Conservation (phyloP, 306 rosid species). For the Chamaecrista fasciculata region DNA sequence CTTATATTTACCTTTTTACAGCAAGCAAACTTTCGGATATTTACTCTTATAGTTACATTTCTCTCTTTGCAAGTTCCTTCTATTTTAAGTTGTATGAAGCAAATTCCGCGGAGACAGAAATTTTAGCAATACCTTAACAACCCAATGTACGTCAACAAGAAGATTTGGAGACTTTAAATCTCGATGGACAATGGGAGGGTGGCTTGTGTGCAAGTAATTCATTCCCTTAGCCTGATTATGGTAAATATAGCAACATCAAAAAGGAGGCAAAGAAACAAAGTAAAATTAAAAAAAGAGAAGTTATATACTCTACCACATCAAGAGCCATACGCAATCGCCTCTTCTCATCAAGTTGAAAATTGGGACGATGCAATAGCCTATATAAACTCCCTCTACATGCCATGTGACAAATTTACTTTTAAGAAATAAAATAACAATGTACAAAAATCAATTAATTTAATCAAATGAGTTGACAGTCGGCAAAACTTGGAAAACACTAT, state of each 20-base stretch:
- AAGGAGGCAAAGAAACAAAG: constrained; percentile 17
- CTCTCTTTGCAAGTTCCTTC: constrained; percentile 3
- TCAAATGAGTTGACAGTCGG: background rate
- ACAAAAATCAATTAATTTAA: constrained; percentile 17
- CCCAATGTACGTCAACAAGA: constrained; percentile 96
- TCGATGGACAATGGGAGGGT: constrained; percentile 95
- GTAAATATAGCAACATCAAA: constrained; percentile 27
- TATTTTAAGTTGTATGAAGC: constrained; percentile 2
- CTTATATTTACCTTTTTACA: background rate
- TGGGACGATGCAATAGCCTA: constrained; percentile 91
- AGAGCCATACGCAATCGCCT: constrained; percentile 92
- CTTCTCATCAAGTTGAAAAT: constrained; percentile 82
- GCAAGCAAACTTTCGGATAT: constrained; percentile 14
- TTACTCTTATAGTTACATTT: constrained; percentile 9
- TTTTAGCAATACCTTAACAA: constrained; percentile 71
- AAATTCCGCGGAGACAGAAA: constrained; percentile 23
- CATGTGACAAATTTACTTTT: constrained; percentile 29
- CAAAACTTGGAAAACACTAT: background rate
- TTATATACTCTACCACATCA: constrained; percentile 77
- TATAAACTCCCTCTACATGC: constrained; percentile 88
- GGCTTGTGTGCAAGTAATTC: constrained; percentile 98
- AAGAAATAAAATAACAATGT: constrained; percentile 33
- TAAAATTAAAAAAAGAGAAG: background rate
- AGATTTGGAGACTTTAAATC: constrained; percentile 97
- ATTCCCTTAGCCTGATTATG: constrained; percentile 86